Evolutionary conservation across 2,329 filamentous ascomycete species (phyloP).

Genomic region (Verticillium dahliae): DNA sequence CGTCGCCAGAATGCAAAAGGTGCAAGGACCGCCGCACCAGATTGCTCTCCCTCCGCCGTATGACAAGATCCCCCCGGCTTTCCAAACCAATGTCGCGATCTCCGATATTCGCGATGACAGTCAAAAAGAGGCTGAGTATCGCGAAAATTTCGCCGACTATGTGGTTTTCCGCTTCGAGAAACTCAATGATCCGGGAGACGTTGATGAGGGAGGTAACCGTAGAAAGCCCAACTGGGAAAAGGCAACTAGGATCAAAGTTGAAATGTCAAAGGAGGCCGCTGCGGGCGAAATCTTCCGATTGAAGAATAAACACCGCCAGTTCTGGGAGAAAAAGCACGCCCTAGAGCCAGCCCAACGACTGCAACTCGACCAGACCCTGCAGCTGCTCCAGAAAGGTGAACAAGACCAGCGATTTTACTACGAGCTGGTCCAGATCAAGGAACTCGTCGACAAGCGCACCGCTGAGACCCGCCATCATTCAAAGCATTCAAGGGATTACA

Average conservation of each 20-base stretch:
- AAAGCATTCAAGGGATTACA: background rate
- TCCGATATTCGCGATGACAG: slow-evolving; percentile 30
- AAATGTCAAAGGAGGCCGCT: slow-evolving; percentile 30
- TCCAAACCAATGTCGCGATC: slow-evolving; percentile 11
- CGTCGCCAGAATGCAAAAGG: background rate
- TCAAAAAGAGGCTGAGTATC: slow-evolving; percentile 30
- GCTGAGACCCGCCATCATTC: slow-evolving; percentile 2
- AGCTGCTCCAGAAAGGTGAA: slow-evolving; percentile 25
- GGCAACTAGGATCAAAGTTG: slow-evolving; percentile 24
- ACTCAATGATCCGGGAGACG: slow-evolving; percentile 19
- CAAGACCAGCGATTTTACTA: slow-evolving; percentile 30
- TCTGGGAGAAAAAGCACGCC: slow-evolving; percentile 29
- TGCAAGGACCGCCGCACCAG: background rate
- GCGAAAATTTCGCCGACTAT: slow-evolving; percentile 31
- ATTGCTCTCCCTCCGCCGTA: background rate
- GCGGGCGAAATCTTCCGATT: slow-evolving; percentile 29
- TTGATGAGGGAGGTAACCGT: slow-evolving; percentile 28
- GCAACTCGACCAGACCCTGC: slow-evolving; percentile 33
- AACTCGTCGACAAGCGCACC: slow-evolving; percentile 16
- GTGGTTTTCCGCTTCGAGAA: slow-evolving; percentile 35
- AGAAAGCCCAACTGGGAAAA: slow-evolving; percentile 32
- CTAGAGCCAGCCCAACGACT: slow-evolving; percentile 28
- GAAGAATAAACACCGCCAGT: slow-evolving; percentile 20
- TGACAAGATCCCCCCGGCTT: background rate
- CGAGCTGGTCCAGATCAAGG: slow-evolving; percentile 37